Percentiles rank a stretch among this genome's conserved stretches.
These are phyloP conservation scores for Cucurbita maxima DNA, from an alignment of 306 rosid species.

Conservation along the genomic window DNA sequence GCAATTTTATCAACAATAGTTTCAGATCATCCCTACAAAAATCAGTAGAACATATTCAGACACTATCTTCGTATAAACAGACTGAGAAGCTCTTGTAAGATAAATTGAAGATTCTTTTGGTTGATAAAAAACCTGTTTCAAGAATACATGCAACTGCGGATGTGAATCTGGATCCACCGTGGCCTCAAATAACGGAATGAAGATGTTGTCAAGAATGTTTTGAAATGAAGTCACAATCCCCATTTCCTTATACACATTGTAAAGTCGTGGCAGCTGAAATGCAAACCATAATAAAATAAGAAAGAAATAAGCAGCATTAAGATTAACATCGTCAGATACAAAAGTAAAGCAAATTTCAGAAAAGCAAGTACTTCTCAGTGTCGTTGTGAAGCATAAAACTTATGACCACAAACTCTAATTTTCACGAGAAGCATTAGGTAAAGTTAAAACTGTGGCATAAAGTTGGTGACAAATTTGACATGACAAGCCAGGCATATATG, in stretches of 20 bases:
- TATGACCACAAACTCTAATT: neutral
- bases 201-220: slow-evolving; percentile 93
- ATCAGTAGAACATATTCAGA: neutral
- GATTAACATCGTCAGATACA: neutral
- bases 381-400: neutral
- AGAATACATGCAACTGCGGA: slow-evolving; percentile 89
- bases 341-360: neutral
- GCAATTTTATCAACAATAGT: neutral
- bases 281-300: neutral
- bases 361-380: neutral
- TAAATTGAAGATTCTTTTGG: neutral
- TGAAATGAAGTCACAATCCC: slow-evolving; percentile 96
- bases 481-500: neutral
- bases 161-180: slow-evolving; percentile 96
- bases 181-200: slow-evolving; percentile 87
- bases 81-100: neutral
- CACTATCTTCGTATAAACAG: neutral
- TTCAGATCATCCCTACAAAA: neutral
- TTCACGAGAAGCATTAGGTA: neutral
- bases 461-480: neutral
- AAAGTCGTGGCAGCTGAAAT: slow-evolving; percentile 80
- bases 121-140: slow-evolving; percentile 54
- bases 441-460: neutral
- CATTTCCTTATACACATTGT: slow-evolving; percentile 92
- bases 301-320: slow-evolving; percentile 6